A percentile compares a stretch with the other conserved stretches of the same genome.
Conservation (phyloP, 345 rosid species). For the Salix dunnii region DNA sequence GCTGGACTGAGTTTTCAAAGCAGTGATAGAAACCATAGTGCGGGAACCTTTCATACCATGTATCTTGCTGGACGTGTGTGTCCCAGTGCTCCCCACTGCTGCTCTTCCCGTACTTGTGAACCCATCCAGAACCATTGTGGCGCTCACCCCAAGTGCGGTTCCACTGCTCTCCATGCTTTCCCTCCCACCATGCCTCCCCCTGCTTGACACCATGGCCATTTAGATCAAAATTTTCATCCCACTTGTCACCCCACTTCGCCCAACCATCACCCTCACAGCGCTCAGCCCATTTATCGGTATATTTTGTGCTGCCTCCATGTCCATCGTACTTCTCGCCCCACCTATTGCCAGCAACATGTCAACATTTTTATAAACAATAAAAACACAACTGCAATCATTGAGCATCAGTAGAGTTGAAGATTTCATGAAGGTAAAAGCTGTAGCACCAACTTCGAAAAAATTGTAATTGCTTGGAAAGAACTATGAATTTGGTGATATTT, state of each 20-base stretch:
- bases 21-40: slow-evolving; percentile 92
- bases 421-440: too few relatives aligned
- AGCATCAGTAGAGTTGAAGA: not conserved
- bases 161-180: slow-evolving; percentile 76
- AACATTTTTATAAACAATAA: not conserved
- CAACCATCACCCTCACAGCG: slow-evolving; percentile 75
- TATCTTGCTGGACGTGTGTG: slow-evolving; percentile 64
- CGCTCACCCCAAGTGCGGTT: slow-evolving; percentile 93
- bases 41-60: slow-evolving; percentile 95
- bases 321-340: slow-evolving; percentile 97
- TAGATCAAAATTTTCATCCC: slow-evolving; percentile 84
- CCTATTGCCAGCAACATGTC: slow-evolving; percentile 33
- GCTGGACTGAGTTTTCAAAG: slow-evolving; percentile 79
- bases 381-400: not conserved
- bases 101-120: slow-evolving; percentile 95
- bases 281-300: slow-evolving; percentile 97
- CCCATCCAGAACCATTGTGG: slow-evolving; percentile 88
- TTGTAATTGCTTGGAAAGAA: too few relatives aligned
- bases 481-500: too few relatives aligned
- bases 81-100: slow-evolving; percentile 98
- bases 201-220: slow-evolving; percentile 87
- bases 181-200: slow-evolving; percentile 98
- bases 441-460: too few relatives aligned
- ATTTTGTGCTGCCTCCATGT: slow-evolving; percentile 78
- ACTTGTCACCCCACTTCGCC: slow-evolving; percentile 98